phyloP scores from a whole-genome alignment of 495 filamentous ascomycete genomes.

The Neurospora sp. region DNA sequence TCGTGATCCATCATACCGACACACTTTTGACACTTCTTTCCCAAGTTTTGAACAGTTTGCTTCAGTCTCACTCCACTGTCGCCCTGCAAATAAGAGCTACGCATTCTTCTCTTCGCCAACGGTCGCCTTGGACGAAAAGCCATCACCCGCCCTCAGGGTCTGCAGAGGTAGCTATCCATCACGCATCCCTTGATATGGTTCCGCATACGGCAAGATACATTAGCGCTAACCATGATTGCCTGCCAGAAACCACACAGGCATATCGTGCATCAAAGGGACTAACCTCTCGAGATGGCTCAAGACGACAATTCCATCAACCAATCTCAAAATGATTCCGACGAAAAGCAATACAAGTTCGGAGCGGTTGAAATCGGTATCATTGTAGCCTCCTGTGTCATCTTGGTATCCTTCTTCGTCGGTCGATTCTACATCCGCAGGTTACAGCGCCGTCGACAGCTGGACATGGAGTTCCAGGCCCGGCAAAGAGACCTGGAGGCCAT shows the following conservation, averaged over 20 bases:
- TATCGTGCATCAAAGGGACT: not conserved
- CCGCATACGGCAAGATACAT: not conserved
- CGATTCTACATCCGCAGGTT: constrained; percentile 14
- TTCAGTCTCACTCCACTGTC: not conserved
- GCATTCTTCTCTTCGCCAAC: not conserved
- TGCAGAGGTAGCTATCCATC: not conserved
- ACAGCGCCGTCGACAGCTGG: constrained; percentile 10
- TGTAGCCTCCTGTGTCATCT: constrained; percentile 11
- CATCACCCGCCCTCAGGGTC: not conserved
- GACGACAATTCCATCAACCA: constrained; percentile 8
- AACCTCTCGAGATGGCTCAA: constrained; percentile 1
- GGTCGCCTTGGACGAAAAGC: not conserved
- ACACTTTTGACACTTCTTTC: not conserved
- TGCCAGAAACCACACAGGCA: not conserved
- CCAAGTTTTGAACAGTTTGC: not conserved
- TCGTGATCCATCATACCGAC: too few species aligned
- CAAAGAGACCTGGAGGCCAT: not conserved
- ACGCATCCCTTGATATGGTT: not conserved
- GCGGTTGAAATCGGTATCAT: constrained; percentile 13
- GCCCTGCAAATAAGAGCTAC: not conserved
- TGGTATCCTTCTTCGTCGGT: constrained; percentile 4
- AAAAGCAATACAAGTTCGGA: constrained; percentile 2
- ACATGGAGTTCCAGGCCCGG: constrained; percentile 10
- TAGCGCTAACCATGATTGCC: not conserved
- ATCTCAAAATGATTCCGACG: constrained; percentile 1